These are phyloP conservation scores for Quercus berberidifolia DNA, from an alignment of 306 rosid genomes.

Conservation along the genomic window DNA sequence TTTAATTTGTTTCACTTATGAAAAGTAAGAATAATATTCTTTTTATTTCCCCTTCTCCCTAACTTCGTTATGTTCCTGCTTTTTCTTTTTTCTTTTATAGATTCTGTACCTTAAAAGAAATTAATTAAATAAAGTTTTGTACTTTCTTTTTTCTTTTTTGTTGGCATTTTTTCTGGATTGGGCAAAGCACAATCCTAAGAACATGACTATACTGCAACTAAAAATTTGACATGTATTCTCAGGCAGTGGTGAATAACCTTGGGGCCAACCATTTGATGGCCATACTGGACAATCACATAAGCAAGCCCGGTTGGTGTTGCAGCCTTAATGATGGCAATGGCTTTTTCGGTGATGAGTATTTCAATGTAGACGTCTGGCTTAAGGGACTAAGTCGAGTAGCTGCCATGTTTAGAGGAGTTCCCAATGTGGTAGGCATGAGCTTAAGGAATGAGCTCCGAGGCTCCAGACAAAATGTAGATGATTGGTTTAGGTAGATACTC, in stretches of 20 bases:
- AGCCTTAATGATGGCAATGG: constrained; percentile 63
- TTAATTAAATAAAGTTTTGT: too few relatives aligned
- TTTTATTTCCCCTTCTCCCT: too few relatives aligned
- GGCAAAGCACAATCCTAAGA: too few relatives aligned
- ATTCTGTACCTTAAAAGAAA: too few relatives aligned
- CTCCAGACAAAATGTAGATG: constrained; percentile 62
- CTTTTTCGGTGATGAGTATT: constrained; percentile 66
- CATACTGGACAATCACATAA: constrained; percentile 72
- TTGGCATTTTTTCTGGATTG: too few relatives aligned
- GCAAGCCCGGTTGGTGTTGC: constrained; percentile 87
- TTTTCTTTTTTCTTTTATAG: too few relatives aligned
- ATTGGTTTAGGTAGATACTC: constrained; percentile 67
- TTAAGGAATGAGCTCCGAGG: constrained; percentile 88
- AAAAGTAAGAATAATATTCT: too few relatives aligned
- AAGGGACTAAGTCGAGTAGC: constrained; percentile 74
- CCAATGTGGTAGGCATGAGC: constrained; percentile 75
- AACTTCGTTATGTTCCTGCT: too few relatives aligned
- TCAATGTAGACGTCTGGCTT: constrained; percentile 63
- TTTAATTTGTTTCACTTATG: too few relatives aligned
- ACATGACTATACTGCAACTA: too few relatives aligned
- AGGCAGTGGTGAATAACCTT: constrained; percentile 68
- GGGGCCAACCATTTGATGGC: constrained; percentile 64
- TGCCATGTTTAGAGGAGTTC: constrained; percentile 48
- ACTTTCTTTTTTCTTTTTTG: too few relatives aligned
- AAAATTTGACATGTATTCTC: not conserved